A percentile compares a stretch with the other conserved stretches of the same genome.
phyloP scores from a whole-genome alignment of 2,329 filamentous ascomycete species.

The Aspergillus thermomutatus region DNA sequence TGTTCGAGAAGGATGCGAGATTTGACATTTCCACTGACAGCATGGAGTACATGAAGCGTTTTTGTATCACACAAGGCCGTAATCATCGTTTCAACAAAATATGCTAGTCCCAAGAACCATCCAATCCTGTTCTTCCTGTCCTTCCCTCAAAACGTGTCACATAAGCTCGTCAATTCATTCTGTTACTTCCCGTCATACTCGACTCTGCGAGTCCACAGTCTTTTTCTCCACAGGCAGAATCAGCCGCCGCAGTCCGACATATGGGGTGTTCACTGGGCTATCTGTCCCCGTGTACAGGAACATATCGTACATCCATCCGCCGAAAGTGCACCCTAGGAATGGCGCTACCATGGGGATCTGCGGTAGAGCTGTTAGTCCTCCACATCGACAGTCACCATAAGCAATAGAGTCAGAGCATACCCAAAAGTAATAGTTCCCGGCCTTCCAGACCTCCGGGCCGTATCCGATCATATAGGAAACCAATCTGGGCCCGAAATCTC shows the following conservation, averaged over 20 bases:
- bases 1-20: neutral
- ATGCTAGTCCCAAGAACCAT: neutral
- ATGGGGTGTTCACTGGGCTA: conserved; percentile 67
- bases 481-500: conserved; percentile 68
- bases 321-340: conserved; percentile 62
- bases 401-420: conserved; percentile 34
- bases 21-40: neutral
- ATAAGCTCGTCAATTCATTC: neutral
- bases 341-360: conserved; percentile 71
- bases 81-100: neutral
- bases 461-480: conserved; percentile 68
- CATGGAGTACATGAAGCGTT: neutral
- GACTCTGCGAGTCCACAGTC: conserved; percentile 18
- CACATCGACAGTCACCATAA: conserved; percentile 3
- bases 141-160: neutral
- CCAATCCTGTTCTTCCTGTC: neutral
- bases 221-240: conserved; percentile 57
- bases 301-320: conserved; percentile 64
- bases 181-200: conserved; percentile 4
- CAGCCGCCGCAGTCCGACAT: conserved; percentile 59
- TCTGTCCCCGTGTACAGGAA: conserved; percentile 64
- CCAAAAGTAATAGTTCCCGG: conserved; percentile 71
- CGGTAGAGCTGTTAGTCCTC: neutral
- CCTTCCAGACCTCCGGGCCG: conserved; percentile 62
- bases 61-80: neutral